phyloP scores from a whole-genome alignment of 192 early-diverging fungal species.

The Chytriomyces confervae region DNA sequence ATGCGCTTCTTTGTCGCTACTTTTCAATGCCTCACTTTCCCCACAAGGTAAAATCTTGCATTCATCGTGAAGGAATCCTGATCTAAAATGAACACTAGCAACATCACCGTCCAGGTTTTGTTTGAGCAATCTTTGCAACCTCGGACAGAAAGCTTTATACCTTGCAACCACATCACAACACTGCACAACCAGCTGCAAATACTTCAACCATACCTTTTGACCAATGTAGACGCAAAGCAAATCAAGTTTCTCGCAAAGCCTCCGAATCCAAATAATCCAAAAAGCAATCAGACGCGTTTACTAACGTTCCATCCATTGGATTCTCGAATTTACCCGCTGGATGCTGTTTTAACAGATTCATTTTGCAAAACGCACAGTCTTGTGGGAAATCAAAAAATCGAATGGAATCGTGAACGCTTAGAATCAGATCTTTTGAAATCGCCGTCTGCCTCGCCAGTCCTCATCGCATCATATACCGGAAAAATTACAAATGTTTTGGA shows the following conservation, averaged over 20 bases:
- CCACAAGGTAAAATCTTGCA: background rate
- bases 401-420: background rate
- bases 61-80: background rate
- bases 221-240: constrained; percentile 15
- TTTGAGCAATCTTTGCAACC: constrained; percentile 7
- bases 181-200: background rate
- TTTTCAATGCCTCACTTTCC: background rate
- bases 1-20: constrained; percentile 7
- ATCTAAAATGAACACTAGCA: background rate
- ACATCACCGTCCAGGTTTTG: background rate
- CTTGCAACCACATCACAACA: background rate
- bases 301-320: background rate
- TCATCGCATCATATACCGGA: constrained; percentile 15
- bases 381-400: background rate
- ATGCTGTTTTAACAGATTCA: background rate
- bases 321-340: constrained; percentile 12
- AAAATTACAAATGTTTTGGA: constrained; percentile 18
- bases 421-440: background rate
- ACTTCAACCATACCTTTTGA: background rate
- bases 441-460: background rate
- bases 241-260: constrained; percentile 7
- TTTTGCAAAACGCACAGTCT: background rate
- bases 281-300: constrained; percentile 19
- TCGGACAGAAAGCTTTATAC: background rate
- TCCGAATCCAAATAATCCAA: constrained; percentile 11